A percentile compares a stretch with the other conserved stretches of the same genome.
phyloP scores from a whole-genome alignment of 129 eudicot species.

The Centaurea solstitialis region DNA sequence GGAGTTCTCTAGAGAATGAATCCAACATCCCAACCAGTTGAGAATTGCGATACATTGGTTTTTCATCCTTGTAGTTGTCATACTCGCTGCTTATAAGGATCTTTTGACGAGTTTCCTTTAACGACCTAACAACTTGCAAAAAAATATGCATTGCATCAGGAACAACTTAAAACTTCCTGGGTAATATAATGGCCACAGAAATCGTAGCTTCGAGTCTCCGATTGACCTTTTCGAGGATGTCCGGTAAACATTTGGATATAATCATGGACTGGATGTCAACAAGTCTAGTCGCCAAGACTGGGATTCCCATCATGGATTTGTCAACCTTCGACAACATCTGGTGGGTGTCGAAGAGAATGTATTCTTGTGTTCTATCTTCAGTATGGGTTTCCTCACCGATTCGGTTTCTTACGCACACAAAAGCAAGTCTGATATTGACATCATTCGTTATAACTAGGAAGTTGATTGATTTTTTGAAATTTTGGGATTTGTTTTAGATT shows the following conservation, averaged over 20 bases:
- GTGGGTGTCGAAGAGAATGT: constrained; percentile 23
- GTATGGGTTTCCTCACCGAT: constrained; percentile 24
- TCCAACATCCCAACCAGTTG: constrained; percentile 19
- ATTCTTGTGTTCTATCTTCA: constrained; percentile 27
- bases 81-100: constrained; percentile 17
- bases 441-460: too few relatives aligned
- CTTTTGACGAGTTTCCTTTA: constrained; percentile 37
- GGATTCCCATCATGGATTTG: constrained; percentile 31
- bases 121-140: constrained; percentile 28
- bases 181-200: constrained; percentile 31
- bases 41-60: constrained; percentile 21
- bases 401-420: constrained; percentile 21
- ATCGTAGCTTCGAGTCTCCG: constrained; percentile 29
- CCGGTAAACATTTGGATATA: constrained; percentile 30
- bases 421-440: constrained; percentile 40
- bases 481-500: too few relatives aligned
- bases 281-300: constrained; percentile 20
- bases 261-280: constrained; percentile 22
- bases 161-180: constrained; percentile 15
- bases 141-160: constrained; percentile 40
- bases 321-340: constrained; percentile 26
- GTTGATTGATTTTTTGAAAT: too few relatives aligned
- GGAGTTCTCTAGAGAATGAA: not conserved
- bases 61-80: constrained; percentile 13
- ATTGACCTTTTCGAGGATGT: constrained; percentile 19